Conservation (phyloP, 345 rosid genomes). For the Bruguiera gymnorhiza region DNA sequence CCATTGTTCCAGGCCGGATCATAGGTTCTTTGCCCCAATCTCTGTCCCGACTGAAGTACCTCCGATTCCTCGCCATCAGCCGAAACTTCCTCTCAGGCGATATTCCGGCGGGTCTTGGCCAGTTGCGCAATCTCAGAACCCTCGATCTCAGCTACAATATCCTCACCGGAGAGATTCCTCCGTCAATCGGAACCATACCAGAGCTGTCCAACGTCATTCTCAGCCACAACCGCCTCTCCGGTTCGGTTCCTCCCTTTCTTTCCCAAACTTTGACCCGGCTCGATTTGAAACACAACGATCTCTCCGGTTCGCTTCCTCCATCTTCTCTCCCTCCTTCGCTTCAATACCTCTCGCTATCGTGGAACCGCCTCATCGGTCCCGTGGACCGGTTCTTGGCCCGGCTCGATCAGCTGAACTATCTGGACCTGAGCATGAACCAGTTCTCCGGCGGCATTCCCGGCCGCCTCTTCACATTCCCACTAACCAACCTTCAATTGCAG, state of each 20-base stretch:
- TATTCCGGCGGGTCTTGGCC: constrained; percentile 67
- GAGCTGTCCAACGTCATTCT: constrained; percentile 71
- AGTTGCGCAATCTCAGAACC: constrained; percentile 56
- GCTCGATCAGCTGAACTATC: constrained; percentile 60
- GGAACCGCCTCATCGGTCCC: constrained; percentile 68
- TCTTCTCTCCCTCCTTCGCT: constrained; percentile 61
- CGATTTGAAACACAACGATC: constrained; percentile 75
- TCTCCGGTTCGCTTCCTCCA: constrained; percentile 59
- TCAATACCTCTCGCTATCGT: constrained; percentile 73
- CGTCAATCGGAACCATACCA: constrained; percentile 60
- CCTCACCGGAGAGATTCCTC: constrained; percentile 64
- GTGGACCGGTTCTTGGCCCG: constrained; percentile 56
- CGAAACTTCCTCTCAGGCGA: constrained; percentile 67
- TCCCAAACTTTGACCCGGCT: constrained; percentile 63
- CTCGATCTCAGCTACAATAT: constrained; percentile 90
- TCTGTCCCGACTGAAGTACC: constrained; percentile 50
- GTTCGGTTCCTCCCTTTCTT: constrained; percentile 68
- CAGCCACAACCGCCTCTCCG: constrained; percentile 76
- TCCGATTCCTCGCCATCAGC: constrained; percentile 74
- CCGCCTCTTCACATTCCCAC: constrained; percentile 42
- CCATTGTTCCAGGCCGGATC: constrained; percentile 80
- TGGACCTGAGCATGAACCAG: constrained; percentile 80
- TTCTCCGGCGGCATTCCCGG: constrained; percentile 57
- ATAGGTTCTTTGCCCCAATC: constrained; percentile 65
- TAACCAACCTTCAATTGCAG: constrained; percentile 67